Conservation (phyloP, 176 grass and related monocot species). For the Leersia perrieri region DNA sequence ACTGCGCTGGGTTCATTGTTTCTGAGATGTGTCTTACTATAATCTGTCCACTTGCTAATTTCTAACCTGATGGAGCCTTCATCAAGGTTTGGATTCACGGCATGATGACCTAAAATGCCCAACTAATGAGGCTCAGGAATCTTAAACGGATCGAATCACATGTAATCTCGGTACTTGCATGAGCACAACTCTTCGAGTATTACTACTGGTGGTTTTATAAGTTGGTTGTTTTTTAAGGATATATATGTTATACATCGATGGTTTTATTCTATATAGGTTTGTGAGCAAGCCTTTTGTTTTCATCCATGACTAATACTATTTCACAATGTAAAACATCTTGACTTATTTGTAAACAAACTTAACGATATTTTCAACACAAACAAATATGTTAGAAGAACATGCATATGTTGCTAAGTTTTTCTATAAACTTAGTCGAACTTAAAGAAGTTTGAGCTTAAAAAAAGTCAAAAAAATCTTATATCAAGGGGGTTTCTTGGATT, state of each 20-base stretch:
- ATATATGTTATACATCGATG: not conserved
- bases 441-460: no score
- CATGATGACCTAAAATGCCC: slow-evolving; percentile 25
- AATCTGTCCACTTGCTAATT: not conserved
- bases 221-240: not conserved
- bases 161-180: not conserved
- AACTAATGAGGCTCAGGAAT: not conserved
- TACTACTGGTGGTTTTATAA: not conserved
- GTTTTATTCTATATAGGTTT: not conserved
- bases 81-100: not conserved
- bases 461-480: no score
- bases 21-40: not conserved
- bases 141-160: not conserved
- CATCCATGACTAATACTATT: no score
- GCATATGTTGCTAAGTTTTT: no score
- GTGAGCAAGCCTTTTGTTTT: no score
- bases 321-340: no score
- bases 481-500: no score
- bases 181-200: not conserved
- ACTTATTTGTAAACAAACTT: no score
- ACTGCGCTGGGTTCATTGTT: not conserved
- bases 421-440: no score
- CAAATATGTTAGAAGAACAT: no score
- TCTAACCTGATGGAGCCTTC: not conserved
- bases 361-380: no score